Conservation (phyloP, 179 eudicot species). For the Actinidia chinensis region DNA sequence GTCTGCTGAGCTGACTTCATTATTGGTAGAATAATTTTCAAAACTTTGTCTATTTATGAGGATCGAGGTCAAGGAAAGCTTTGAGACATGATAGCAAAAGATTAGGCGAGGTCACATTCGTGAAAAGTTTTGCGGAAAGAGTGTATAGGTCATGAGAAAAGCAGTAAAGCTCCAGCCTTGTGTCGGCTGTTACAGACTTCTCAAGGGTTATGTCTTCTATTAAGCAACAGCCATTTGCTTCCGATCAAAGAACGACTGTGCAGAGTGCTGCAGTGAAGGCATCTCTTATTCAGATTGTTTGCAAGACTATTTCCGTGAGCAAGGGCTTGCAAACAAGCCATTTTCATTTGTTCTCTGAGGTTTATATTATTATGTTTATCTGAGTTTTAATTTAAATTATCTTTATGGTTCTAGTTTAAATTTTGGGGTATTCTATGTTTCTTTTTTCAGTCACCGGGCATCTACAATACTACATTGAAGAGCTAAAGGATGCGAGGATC, state of each 20-base stretch:
- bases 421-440: slow-evolving; percentile 2
- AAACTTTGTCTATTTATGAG: slow-evolving; percentile 71
- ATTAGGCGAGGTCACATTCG: slow-evolving; percentile 50
- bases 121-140: slow-evolving; percentile 93
- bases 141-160: slow-evolving; percentile 88
- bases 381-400: not conserved
- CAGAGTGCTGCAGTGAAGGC: slow-evolving; percentile 76
- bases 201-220: slow-evolving; percentile 84
- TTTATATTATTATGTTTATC: slow-evolving; percentile 18
- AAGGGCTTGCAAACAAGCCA: slow-evolving; percentile 66
- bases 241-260: slow-evolving; percentile 70
- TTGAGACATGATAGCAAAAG: slow-evolving; percentile 72
- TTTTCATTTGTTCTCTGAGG: slow-evolving; percentile 76
- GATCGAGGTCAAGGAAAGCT: slow-evolving; percentile 82
- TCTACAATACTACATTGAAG: slow-evolving; percentile 65
- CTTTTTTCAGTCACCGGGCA: slow-evolving; percentile 52
- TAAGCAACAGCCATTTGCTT: slow-evolving; percentile 73
- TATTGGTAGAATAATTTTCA: slow-evolving; percentile 75
- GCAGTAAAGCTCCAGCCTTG: slow-evolving; percentile 62
- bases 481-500: slow-evolving; percentile 61
- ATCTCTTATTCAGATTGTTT: slow-evolving; percentile 62
- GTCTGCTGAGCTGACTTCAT: slow-evolving; percentile 62
- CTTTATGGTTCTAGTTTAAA: not conserved
- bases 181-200: slow-evolving; percentile 78
- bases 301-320: slow-evolving; percentile 67